These are phyloP conservation scores for Saccharomyces cerevisiae DNA, from an alignment of 805 yeast species.

Conservation along the genomic window DNA sequence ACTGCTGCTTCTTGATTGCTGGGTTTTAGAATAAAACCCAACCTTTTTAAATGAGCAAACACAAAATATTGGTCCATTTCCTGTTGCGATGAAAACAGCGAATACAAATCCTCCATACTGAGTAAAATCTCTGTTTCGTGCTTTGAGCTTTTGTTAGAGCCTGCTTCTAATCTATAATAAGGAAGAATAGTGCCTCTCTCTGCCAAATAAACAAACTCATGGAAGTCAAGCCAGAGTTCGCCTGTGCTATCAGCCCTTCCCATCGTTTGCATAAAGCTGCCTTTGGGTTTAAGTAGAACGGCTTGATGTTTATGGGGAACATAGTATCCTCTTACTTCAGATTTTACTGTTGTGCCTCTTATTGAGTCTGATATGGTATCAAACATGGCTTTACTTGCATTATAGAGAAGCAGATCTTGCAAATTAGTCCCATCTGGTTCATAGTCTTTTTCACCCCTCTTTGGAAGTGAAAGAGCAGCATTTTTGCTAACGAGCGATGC, in stretches of 20 bases:
- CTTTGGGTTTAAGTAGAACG: constrained; percentile 46
- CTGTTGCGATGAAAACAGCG: constrained; percentile 35
- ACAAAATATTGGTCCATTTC: constrained; percentile 53
- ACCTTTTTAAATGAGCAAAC: constrained; percentile 64
- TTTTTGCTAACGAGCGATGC: constrained; percentile 21
- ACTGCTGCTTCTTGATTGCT: constrained; percentile 5
- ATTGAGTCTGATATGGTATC: constrained; percentile 43
- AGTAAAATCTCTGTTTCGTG: constrained; percentile 34
- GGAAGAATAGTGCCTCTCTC: constrained; percentile 68
- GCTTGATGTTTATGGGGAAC: constrained; percentile 29
- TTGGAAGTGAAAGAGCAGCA: constrained; percentile 38
- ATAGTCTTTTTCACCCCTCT: constrained; percentile 77
- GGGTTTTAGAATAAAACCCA: constrained; percentile 61
- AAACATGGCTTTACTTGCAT: constrained; percentile 65
- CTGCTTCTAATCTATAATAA: constrained; percentile 19
- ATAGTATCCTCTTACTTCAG: constrained; percentile 46
- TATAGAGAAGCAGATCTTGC: constrained; percentile 41
- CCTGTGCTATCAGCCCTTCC: constrained; percentile 50
- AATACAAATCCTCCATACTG: constrained; percentile 57
- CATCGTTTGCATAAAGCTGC: constrained; percentile 64
- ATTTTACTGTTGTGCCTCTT: constrained; percentile 43
- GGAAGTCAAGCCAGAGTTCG: constrained; percentile 45
- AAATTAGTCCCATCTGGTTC: constrained; percentile 67
- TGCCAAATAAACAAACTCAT: constrained; percentile 68
- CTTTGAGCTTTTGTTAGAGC: constrained; percentile 7